These are phyloP conservation scores for Scedosporium minutisporum DNA, from an alignment of 2,329 filamentous ascomycete genomes.

Conservation along the genomic window DNA sequence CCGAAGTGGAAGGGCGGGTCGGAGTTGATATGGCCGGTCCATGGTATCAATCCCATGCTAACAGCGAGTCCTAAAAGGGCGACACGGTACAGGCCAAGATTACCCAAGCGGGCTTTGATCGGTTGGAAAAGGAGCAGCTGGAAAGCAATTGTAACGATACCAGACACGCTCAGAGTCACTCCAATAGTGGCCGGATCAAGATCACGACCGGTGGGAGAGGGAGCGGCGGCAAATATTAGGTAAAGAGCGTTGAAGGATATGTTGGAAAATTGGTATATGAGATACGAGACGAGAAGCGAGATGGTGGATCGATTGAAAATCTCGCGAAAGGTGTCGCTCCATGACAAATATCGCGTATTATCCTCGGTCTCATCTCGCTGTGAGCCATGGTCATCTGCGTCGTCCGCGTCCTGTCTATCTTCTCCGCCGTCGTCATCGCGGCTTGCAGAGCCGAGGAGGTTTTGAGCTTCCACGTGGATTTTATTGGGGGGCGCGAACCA, in stretches of 20 bases:
- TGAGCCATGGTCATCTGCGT: not conserved
- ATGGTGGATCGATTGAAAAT: constrained; percentile 74
- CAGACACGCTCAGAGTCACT: constrained; percentile 73
- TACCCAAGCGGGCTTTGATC: constrained; percentile 70
- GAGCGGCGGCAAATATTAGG: constrained; percentile 77
- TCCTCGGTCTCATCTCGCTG: not conserved
- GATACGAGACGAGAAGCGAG: constrained; percentile 71
- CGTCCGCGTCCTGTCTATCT: not conserved
- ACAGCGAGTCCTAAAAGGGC: constrained; percentile 72
- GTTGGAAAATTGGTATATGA: constrained; percentile 89
- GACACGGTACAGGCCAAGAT: constrained; percentile 72
- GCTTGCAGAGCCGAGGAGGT: not conserved
- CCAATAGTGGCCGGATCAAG: constrained; percentile 75
- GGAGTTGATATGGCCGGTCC: constrained; percentile 67
- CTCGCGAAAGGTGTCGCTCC: constrained; percentile 28
- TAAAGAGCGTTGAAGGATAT: constrained; percentile 93
- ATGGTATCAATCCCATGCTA: constrained; percentile 81
- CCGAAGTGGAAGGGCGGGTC: constrained; percentile 46
- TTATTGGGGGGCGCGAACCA: not conserved
- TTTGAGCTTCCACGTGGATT: not conserved
- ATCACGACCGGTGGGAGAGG: constrained; percentile 64
- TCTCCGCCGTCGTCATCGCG: not conserved
- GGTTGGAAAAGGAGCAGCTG: constrained; percentile 78
- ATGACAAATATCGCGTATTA: not conserved
- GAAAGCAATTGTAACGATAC: constrained; percentile 77